Conservation (phyloP, 805 yeast genomes). For the Millerozyma acaciae region DNA sequence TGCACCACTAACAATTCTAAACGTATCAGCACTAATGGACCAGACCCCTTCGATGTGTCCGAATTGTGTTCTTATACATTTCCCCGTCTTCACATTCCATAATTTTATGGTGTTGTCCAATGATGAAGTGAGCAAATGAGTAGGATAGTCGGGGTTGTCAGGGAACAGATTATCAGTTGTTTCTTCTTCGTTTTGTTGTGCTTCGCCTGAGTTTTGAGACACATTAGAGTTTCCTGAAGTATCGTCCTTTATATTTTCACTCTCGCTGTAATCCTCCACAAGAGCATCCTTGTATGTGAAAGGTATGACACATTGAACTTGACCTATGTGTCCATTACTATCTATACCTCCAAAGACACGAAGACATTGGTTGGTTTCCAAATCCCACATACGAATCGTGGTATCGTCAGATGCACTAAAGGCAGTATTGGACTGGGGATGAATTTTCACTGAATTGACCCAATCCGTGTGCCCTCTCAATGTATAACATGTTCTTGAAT, state of each 20-base stretch:
- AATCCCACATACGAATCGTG: conserved; percentile 93
- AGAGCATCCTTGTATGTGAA: conserved; percentile 63
- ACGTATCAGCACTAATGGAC: conserved; percentile 94
- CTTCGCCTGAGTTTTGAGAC: conserved; percentile 7
- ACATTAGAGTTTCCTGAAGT: background rate
- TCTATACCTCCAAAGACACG: conserved; percentile 73
- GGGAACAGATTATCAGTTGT: conserved; percentile 13
- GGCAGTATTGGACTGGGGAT: conserved; percentile 70
- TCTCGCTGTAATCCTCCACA: conserved; percentile 43
- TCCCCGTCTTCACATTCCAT: conserved; percentile 86
- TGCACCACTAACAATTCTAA: conserved; percentile 90
- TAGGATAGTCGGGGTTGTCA: conserved; percentile 50
- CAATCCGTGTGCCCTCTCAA: conserved; percentile 90
- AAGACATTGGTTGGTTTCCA: conserved; percentile 73
- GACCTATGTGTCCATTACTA: conserved; percentile 85
- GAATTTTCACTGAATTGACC: conserved; percentile 87
- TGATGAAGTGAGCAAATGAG: conserved; percentile 82
- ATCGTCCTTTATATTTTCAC: conserved; percentile 15
- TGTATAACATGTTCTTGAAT: conserved; percentile 86
- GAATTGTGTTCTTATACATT: conserved; percentile 88
- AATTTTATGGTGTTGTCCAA: conserved; percentile 88
- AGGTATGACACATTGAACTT: conserved; percentile 89
- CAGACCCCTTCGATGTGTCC: conserved; percentile 99
- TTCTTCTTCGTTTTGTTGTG: conserved; percentile 6
- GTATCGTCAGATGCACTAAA: conserved; percentile 90